Evolutionary conservation across 768 basidiomycete genomes (phyloP), one percentile per base, ranked within the genome.

Genomic region (Kwoniella dendrophila): DNA sequence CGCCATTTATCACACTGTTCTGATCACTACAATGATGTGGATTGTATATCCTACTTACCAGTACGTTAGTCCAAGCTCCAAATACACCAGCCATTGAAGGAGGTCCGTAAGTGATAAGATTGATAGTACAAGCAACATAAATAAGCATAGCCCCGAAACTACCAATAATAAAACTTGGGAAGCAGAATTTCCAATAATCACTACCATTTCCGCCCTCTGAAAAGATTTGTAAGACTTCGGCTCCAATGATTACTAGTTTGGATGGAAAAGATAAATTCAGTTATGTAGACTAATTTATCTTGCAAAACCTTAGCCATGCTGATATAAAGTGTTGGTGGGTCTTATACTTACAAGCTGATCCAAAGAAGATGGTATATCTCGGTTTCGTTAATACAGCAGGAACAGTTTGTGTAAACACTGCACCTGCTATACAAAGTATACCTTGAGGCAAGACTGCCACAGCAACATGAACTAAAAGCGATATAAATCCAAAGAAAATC

Each of bases 21-120:
- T n/a, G n/a, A n/a, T n/a, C n/a, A n/a, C n/a, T n/a, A n/a, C n/a
- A n/a, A n/a, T 30, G 49, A 33, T 33, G 14, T 51, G 49, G 24
- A 12, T 50, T 41, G 12, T 30, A 29, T 32, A 33, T 7, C 26
- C 33, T n/a, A 50, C 34, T 48, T 5, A 50, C 60, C 5, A 65
- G 41, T 0, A 73, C 70, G 32, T 76, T 71, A 6, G 62, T 60
- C 64, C 69, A 71, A 1, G 70, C 73, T 8, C 70, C 68, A 27
- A 63, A 63, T 8, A 73, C 69, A n/a, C 77, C 77, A 11, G 68
- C 62, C 56, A 69, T 73, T 38, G 71, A 62, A 4, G 73, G 76
- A 5, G 77, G 75, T 32, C 58, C 70, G 64, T 63, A 73, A 18
- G 64, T 66, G 56, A 78, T 68, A 22, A 78, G 40, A 40, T 55